These are phyloP conservation scores for Sesbania bispinosa DNA, from an alignment of 306 rosid species.

Conservation along the genomic window DNA sequence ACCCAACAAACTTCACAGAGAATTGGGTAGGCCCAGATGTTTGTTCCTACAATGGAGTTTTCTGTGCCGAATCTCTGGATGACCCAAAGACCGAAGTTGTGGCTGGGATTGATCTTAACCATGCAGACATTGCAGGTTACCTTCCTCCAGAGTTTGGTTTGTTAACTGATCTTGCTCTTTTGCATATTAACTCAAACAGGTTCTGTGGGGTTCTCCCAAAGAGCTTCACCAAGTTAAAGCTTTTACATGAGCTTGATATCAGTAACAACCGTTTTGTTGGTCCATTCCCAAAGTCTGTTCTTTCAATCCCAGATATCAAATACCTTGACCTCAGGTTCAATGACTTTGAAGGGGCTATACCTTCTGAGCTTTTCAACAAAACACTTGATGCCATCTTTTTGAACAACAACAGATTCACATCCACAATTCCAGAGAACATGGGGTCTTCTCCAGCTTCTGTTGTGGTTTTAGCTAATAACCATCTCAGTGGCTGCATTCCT, in stretches of 20 bases:
- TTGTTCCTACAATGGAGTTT: constrained; percentile 66
- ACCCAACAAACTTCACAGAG: constrained; percentile 48
- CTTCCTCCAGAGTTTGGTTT: constrained; percentile 63
- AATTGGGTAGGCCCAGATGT: constrained; percentile 75
- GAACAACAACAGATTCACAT: constrained; percentile 59
- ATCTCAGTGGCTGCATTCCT: constrained; percentile 60
- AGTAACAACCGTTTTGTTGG: constrained; percentile 90
- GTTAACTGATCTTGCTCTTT: constrained; percentile 54
- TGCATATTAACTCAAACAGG: constrained; percentile 72
- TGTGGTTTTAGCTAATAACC: constrained; percentile 54
- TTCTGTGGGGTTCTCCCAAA: constrained; percentile 72
- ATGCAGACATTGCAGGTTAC: constrained; percentile 77
- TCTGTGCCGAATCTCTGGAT: constrained; percentile 53
- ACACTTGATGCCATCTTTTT: constrained; percentile 50
- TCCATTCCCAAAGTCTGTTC: constrained; percentile 45
- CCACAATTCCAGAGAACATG: constrained; percentile 53
- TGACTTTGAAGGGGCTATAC: constrained; percentile 67
- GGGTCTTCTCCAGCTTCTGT: constrained; percentile 57
- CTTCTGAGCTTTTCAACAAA: constrained; percentile 45
- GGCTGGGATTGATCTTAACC: constrained; percentile 76
- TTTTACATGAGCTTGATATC: constrained; percentile 56
- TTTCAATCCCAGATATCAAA: constrained; percentile 33
- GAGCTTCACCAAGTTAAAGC: constrained; percentile 41
- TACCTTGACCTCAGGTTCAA: constrained; percentile 68
- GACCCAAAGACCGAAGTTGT: constrained; percentile 48